Conservation (phyloP, 2,329 filamentous ascomycete species). For the Bipolaris bicolor region DNA sequence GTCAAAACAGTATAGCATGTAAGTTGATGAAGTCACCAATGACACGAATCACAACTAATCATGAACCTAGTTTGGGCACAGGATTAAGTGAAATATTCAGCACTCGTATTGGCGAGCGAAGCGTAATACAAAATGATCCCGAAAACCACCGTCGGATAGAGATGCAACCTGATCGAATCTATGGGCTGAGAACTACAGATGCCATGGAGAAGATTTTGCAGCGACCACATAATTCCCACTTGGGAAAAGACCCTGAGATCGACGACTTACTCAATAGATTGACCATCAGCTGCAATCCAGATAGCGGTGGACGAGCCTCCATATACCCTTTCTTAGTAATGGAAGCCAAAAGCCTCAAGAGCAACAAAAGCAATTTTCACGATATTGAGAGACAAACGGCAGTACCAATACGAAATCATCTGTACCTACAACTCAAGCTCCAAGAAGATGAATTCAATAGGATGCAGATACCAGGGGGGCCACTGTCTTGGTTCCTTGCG, state of each 20-base stretch:
- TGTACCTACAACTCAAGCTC: constrained; percentile 22
- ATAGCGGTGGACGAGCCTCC: constrained; percentile 16
- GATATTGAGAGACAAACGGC: constrained; percentile 25
- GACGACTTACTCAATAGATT: constrained; percentile 10
- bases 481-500: constrained; percentile 26
- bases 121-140: not conserved
- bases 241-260: not conserved
- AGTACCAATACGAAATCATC: constrained; percentile 19
- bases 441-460: constrained; percentile 15
- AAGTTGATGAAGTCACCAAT: not conserved
- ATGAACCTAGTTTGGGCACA: constrained; percentile 8
- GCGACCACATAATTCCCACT: not conserved
- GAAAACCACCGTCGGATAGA: not conserved
- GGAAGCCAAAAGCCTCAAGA: constrained; percentile 26
- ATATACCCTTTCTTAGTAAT: constrained; percentile 29
- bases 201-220: not conserved
- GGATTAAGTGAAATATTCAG: constrained; percentile 21
- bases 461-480: constrained; percentile 23
- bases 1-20: constrained; percentile 8
- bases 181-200: constrained; percentile 9
- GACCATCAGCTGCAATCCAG: constrained; percentile 17
- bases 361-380: constrained; percentile 16
- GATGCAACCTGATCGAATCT: constrained; percentile 23
- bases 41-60: constrained; percentile 1
- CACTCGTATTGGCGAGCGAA: constrained; percentile 15